A percentile compares a stretch with the other conserved stretches of the same genome.
Conservation (phyloP, 225 moss, liverwort and hornwort species). For the Polytrichum formosum region DNA sequence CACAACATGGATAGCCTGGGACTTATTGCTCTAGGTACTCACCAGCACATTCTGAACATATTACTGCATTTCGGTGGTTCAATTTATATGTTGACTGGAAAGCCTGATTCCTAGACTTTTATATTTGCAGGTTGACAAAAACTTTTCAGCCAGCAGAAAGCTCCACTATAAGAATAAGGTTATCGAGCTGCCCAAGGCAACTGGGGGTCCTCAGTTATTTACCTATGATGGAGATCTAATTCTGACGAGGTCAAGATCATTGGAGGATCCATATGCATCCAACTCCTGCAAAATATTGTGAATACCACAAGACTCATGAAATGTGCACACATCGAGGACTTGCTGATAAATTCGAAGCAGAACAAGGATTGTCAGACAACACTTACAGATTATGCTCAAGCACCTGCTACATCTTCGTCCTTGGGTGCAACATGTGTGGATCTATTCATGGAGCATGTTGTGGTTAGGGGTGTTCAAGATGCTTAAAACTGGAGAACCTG, state of each 20-base stretch:
- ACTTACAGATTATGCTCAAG: not conserved
- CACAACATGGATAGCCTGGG: too few species aligned
- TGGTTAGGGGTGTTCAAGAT: not conserved
- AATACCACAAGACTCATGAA: too few species aligned
- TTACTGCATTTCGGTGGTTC: not conserved
- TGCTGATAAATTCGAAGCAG: too few species aligned
- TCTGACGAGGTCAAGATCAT: constrained; percentile 33
- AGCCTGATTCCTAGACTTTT: not conserved
- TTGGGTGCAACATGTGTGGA: not conserved
- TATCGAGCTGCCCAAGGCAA: constrained; percentile 48
- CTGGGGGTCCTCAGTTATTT: constrained; percentile 37
- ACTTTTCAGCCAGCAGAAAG: constrained; percentile 38
- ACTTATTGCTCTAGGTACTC: too few species aligned
- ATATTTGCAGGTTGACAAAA: constrained; percentile 45
- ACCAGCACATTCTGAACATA: not conserved
- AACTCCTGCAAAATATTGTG: not conserved
- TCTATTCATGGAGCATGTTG: not conserved
- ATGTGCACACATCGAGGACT: too few species aligned
- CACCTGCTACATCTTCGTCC: not conserved
- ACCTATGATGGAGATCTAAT: constrained; percentile 52
- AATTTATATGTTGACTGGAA: too few species aligned
- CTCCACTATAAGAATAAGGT: constrained; percentile 59
- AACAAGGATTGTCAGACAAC: too few species aligned
- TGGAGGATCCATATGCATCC: constrained; percentile 14
- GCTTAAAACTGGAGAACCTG: not conserved